Percentiles rank a stretch among this genome's conserved stretches.
phyloP scores from a whole-genome alignment of 2,329 filamentous ascomycete species.

The Thelonectria rubi region DNA sequence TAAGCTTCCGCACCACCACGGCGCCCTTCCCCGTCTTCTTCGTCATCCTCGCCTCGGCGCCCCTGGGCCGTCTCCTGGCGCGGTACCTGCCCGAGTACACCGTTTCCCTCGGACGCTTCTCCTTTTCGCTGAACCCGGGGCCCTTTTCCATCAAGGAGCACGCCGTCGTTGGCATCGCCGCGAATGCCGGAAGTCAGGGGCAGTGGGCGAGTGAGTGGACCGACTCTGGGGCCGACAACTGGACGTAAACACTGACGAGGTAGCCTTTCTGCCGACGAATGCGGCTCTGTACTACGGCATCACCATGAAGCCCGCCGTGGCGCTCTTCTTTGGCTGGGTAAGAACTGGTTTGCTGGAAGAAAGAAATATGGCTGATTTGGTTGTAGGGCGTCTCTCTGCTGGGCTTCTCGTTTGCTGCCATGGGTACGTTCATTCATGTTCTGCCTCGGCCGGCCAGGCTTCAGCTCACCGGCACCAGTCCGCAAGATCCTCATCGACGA shows the following conservation, averaged over 20 bases:
- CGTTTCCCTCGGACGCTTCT: conserved; percentile 57
- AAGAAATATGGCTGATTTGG: not conserved
- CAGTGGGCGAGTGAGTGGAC: conserved; percentile 62
- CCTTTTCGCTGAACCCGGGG: conserved; percentile 64
- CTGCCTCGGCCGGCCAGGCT: no score
- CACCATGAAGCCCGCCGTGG: conserved; percentile 9
- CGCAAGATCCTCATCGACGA: conserved; percentile 9
- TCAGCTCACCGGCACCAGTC: not conserved
- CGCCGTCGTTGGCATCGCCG: conserved; percentile 64
- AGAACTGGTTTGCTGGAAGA: not conserved
- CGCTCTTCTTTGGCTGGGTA: conserved; percentile 14
- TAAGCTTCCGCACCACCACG: conserved; percentile 61
- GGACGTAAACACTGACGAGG: no score
- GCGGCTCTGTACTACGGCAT: conserved; percentile 53
- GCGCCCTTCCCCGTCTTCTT: conserved; percentile 70
- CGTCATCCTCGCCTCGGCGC: conserved; percentile 66
- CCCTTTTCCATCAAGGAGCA: conserved; percentile 68
- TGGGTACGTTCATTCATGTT: not conserved
- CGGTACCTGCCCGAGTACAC: conserved; percentile 58
- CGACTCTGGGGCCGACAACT: conserved; percentile 44
- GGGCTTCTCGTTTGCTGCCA: conserved; percentile 7
- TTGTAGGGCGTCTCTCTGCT: conserved; percentile 4
- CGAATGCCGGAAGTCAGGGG: conserved; percentile 62
- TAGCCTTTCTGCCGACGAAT: conserved; percentile 64
- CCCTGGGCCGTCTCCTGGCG: conserved; percentile 62